phyloP scores from a whole-genome alignment of 78 protist genomes.

The Cyanophora paradoxa region DNA sequence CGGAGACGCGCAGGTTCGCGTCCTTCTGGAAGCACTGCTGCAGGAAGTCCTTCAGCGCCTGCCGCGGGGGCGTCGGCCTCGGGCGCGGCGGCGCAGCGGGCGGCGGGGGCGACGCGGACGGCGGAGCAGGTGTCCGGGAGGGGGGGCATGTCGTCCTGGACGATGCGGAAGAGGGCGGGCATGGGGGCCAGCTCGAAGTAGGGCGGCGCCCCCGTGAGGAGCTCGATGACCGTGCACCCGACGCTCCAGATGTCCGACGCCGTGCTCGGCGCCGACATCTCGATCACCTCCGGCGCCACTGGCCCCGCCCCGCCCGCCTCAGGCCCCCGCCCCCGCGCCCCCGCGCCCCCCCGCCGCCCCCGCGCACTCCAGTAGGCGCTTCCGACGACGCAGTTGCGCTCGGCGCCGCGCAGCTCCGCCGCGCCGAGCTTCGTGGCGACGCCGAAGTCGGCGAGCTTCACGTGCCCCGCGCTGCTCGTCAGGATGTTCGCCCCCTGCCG shows the following conservation, averaged over 20 bases:
- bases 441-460: slow-evolving; percentile 90
- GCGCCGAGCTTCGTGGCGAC: slow-evolving; percentile 75
- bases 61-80: neutral
- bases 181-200: slow-evolving; percentile 88
- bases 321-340: neutral
- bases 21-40: slow-evolving; percentile 82
- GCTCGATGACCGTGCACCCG: slow-evolving; percentile 93
- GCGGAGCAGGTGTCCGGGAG: slow-evolving; percentile 72
- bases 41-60: slow-evolving; percentile 63
- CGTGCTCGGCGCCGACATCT: slow-evolving; percentile 59
- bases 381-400: slow-evolving; percentile 72
- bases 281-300: slow-evolving; percentile 96
- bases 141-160: slow-evolving; percentile 90
- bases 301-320: neutral
- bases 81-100: slow-evolving; percentile 13
- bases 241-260: slow-evolving; percentile 94
- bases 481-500: slow-evolving; percentile 65
- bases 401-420: neutral
- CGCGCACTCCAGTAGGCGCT: slow-evolving; percentile 91
- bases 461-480: slow-evolving; percentile 57
- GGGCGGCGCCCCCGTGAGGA: slow-evolving; percentile 93
- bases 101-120: neutral
- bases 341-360: neutral
- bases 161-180: slow-evolving; percentile 93
- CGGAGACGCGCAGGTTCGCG: slow-evolving; percentile 66